A percentile compares a stretch with the other conserved stretches of the same genome.
These are phyloP conservation scores for Metschnikowia anglica DNA, from an alignment of 805 yeast genomes.

Conservation along the genomic window DNA sequence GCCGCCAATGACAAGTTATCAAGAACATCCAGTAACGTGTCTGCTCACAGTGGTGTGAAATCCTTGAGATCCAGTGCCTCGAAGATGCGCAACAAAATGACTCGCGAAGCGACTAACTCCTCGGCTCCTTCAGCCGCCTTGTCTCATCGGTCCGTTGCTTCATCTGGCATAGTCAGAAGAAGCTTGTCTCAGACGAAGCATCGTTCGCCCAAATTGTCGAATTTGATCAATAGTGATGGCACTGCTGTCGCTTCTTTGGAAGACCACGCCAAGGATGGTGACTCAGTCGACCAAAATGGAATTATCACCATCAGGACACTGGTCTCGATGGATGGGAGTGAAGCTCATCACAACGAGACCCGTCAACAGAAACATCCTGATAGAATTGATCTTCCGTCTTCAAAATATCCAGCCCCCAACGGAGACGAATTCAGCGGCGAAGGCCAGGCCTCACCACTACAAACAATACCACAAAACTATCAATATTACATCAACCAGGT, in stretches of 20 bases:
- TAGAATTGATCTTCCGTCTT: slow-evolving; percentile 4
- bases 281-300: slow-evolving; percentile 15
- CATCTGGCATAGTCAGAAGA: slow-evolving; percentile 25
- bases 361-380: slow-evolving; percentile 1
- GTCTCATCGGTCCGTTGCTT: slow-evolving; percentile 13
- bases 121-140: slow-evolving; percentile 7
- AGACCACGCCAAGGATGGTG: slow-evolving; percentile 15
- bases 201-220: slow-evolving; percentile 38
- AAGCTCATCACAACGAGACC: neutral
- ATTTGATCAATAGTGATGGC: slow-evolving; percentile 47
- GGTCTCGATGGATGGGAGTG: slow-evolving; percentile 5
- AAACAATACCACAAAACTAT: slow-evolving; percentile 19
- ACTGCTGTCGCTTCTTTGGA: slow-evolving; percentile 44
- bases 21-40: slow-evolving; percentile 15
- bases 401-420: slow-evolving; percentile 1
- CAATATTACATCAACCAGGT: slow-evolving; percentile 26
- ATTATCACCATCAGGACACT: slow-evolving; percentile 13
- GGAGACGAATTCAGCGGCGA: slow-evolving; percentile 6
- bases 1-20: slow-evolving; percentile 13
- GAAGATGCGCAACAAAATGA: slow-evolving; percentile 8
- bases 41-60: slow-evolving; percentile 15
- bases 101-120: slow-evolving; percentile 5
- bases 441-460: slow-evolving; percentile 17
- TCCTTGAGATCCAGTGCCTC: slow-evolving; percentile 13
- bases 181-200: slow-evolving; percentile 35